phyloP scores from a whole-genome alignment of 202 grass and related monocot genomes.

The Panicum virgatum region DNA sequence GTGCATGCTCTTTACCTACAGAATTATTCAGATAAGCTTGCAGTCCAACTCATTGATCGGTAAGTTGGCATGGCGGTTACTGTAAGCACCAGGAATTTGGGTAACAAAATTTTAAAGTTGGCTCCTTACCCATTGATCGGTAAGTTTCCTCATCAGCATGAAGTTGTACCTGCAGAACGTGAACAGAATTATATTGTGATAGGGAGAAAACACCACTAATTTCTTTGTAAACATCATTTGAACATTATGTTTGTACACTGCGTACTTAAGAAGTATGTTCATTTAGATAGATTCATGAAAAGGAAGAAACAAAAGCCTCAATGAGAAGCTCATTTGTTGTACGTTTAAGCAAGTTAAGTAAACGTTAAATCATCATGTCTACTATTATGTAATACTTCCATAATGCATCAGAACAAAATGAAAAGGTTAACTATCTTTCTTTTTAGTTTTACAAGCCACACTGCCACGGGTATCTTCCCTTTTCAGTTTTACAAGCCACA shows the following conservation, averaged over 20 bases:
- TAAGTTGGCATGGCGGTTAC: background rate
- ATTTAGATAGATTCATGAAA: background rate
- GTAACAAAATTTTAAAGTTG: background rate
- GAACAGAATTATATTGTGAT: background rate
- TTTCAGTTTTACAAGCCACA: background rate
- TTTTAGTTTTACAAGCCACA: background rate
- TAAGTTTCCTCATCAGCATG: slow-evolving; percentile 68
- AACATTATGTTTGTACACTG: background rate
- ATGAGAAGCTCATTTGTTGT: background rate
- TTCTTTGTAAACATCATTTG: background rate
- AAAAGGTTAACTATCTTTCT: background rate
- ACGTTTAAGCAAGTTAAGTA: background rate
- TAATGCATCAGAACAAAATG: background rate
- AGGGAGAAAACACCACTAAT: background rate
- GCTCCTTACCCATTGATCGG: slow-evolving; percentile 57
- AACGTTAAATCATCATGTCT: background rate
- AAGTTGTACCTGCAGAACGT: slow-evolving; percentile 53
- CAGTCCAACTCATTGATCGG: background rate
- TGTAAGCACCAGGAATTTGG: background rate
- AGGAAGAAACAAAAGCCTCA: background rate
- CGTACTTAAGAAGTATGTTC: background rate
- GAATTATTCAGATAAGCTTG: slow-evolving; percentile 36
- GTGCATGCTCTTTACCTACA: slow-evolving; percentile 81
- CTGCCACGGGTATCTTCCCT: too few species aligned
- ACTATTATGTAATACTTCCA: background rate